Evolutionary conservation across 805 yeast genomes (phyloP).

Genomic region (Metschnikowia henanensis): DNA sequence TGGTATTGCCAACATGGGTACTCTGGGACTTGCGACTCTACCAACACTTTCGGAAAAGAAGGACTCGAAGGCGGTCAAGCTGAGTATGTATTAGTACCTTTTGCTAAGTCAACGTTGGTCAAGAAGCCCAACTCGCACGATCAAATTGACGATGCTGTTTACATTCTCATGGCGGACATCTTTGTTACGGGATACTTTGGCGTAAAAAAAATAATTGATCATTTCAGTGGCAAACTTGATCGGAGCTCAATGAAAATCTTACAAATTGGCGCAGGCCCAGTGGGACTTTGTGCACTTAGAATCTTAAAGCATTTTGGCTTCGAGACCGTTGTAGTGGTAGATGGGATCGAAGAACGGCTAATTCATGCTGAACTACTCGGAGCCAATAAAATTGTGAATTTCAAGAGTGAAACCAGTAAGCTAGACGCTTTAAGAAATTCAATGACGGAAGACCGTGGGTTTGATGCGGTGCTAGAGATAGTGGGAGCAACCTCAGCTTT

Average conservation of each 20-base stretch:
- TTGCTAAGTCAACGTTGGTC: constrained; percentile 50
- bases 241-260: constrained; percentile 39
- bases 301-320: constrained; percentile 47
- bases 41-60: constrained; percentile 58
- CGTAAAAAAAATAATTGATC: constrained; percentile 47
- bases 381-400: constrained; percentile 48
- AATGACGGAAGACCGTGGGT: constrained; percentile 49
- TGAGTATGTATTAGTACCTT: constrained; percentile 59
- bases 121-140: constrained; percentile 34
- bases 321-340: constrained; percentile 46
- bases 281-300: constrained; percentile 52
- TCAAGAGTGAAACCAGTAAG: constrained; percentile 32
- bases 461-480: constrained; percentile 60
- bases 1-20: constrained; percentile 57
- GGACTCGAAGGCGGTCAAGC: constrained; percentile 64
- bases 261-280: constrained; percentile 63
- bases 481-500: constrained; percentile 58
- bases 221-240: constrained; percentile 9
- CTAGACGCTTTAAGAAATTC: constrained; percentile 28
- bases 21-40: constrained; percentile 53
- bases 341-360: constrained; percentile 48
- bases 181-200: constrained; percentile 66
- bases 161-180: constrained; percentile 62
- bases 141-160: constrained; percentile 36
- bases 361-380: constrained; percentile 47